Conservation (phyloP, 768 basidiomycete species). For the Nevesoporus exiguus region DNA sequence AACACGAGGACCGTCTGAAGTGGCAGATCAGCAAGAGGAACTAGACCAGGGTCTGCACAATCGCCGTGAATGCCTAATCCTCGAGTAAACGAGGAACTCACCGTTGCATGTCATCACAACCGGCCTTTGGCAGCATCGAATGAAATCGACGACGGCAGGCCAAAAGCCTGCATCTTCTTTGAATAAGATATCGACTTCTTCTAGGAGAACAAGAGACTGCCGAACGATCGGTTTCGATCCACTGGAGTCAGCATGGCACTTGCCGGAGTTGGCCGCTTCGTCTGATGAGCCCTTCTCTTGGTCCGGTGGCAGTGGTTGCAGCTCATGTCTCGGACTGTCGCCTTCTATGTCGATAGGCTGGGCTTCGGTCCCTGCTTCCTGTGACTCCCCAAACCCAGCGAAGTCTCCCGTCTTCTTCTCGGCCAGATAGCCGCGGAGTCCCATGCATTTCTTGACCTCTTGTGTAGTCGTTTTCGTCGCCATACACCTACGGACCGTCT, state of each 20-base stretch:
- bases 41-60: constrained; percentile 58
- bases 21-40: constrained; percentile 73
- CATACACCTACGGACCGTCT: constrained; percentile 27
- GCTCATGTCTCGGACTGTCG: constrained; percentile 4
- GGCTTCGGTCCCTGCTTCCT: constrained; percentile 15
- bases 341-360: constrained; percentile 24
- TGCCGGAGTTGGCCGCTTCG: not conserved
- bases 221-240: constrained; percentile 39
- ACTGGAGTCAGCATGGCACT: constrained; percentile 5
- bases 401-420: constrained; percentile 5
- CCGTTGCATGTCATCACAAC: constrained; percentile 96
- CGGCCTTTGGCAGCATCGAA: constrained; percentile 80
- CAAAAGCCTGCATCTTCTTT: constrained; percentile 85
- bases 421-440: constrained; percentile 18
- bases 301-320: constrained; percentile 1
- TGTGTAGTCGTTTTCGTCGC: not conserved
- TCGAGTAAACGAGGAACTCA: constrained; percentile 32
- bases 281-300: constrained; percentile 1
- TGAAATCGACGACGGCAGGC: constrained; percentile 76
- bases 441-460: constrained; percentile 9
- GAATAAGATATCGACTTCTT: constrained; percentile 94
- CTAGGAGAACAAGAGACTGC: constrained; percentile 88
- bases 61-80: constrained; percentile 10
- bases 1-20: constrained; percentile 72
- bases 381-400: not conserved